A percentile compares a stretch with the other conserved stretches of the same genome.
Evolutionary conservation across 164 flowering plant species (phyloP).

Genomic region (Amborella trichopoda): DNA sequence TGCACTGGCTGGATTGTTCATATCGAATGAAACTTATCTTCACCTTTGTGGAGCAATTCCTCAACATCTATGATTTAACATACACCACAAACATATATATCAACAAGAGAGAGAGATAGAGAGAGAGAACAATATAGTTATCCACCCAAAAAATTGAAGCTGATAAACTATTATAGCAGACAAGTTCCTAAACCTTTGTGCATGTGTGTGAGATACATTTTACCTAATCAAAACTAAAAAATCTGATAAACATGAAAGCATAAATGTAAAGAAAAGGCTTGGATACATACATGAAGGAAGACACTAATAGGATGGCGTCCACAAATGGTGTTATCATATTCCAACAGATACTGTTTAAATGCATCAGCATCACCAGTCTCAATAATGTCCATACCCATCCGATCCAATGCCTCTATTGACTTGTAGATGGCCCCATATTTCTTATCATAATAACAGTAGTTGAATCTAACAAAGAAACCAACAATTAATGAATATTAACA

Average conservation of each 20-base stretch:
- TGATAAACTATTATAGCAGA: too few relatives aligned
- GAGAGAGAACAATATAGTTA: too few relatives aligned
- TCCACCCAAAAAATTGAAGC: too few relatives aligned
- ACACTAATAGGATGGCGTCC: constrained; percentile 96
- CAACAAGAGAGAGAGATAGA: too few relatives aligned
- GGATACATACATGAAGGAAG: constrained; percentile 63
- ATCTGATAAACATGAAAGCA: not conserved
- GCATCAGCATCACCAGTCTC: constrained; percentile 87
- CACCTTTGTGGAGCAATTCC: constrained; percentile 52
- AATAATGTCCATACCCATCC: constrained; percentile 94
- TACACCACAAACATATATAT: too few relatives aligned
- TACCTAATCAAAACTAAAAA: too few relatives aligned
- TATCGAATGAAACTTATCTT: constrained; percentile 75
- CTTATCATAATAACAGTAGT: constrained; percentile 63
- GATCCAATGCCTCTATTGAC: constrained; percentile 86
- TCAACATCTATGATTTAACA: constrained; percentile 80
- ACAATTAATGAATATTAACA: too few relatives aligned
- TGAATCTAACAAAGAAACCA: constrained; percentile 54
- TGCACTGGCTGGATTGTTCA: constrained; percentile 96
- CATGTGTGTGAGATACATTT: too few relatives aligned
- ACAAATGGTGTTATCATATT: constrained; percentile 86
- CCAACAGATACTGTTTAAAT: constrained; percentile 59
- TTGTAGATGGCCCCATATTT: constrained; percentile 79
- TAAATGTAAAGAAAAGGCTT: not conserved
- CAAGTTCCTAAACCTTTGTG: too few relatives aligned